These are phyloP conservation scores for Nannochloris sp. DNA, from an alignment of 139 green algal species.

Conservation along the genomic window DNA sequence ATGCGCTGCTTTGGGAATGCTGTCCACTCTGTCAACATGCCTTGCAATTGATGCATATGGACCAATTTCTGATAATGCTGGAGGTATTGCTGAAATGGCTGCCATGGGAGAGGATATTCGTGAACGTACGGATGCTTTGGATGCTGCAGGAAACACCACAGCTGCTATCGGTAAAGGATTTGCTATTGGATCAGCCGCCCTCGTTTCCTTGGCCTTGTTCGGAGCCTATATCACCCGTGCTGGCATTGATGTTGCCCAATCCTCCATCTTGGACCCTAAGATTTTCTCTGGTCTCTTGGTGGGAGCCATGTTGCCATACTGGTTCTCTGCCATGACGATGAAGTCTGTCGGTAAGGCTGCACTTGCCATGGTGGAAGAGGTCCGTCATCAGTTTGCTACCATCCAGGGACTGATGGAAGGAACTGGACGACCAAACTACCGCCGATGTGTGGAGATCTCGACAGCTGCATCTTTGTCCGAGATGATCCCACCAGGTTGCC, in stretches of 20 bases:
- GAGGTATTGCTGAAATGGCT: slow-evolving; percentile 97
- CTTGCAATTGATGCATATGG: slow-evolving; percentile 95
- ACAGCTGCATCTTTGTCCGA: slow-evolving; percentile 77
- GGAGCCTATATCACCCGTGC: slow-evolving; percentile 86
- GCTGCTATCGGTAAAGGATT: slow-evolving; percentile 98
- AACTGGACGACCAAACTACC: slow-evolving; percentile 82
- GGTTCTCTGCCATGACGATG: slow-evolving; percentile 98
- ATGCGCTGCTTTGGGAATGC: slow-evolving; percentile 92
- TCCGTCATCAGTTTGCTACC: slow-evolving; percentile 89
- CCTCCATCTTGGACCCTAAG: slow-evolving; percentile 85
- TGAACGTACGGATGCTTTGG: slow-evolving; percentile 92
- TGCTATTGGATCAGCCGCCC: slow-evolving; percentile 92
- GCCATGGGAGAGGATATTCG: slow-evolving; percentile 95
- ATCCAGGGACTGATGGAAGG: slow-evolving; percentile 90
- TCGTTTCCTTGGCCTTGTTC: slow-evolving; percentile 96
- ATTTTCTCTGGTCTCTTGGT: slow-evolving; percentile 88
- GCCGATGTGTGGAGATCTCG: slow-evolving; percentile 82
- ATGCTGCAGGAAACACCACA: slow-evolving; percentile 97
- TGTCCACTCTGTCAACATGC: slow-evolving; percentile 84
- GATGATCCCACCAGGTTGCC: slow-evolving; percentile 85
- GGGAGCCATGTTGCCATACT: slow-evolving; percentile 94
- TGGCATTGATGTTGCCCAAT: slow-evolving; percentile 67
- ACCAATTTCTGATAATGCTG: slow-evolving; percentile 92
- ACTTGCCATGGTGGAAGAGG: slow-evolving; percentile 77
- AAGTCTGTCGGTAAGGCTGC: slow-evolving; percentile 92